Evolutionary conservation across 202 grass and related monocot genomes (phyloP), one percentile per base, ranked within the genome.

Genomic region (Eragrostis tef): DNA sequence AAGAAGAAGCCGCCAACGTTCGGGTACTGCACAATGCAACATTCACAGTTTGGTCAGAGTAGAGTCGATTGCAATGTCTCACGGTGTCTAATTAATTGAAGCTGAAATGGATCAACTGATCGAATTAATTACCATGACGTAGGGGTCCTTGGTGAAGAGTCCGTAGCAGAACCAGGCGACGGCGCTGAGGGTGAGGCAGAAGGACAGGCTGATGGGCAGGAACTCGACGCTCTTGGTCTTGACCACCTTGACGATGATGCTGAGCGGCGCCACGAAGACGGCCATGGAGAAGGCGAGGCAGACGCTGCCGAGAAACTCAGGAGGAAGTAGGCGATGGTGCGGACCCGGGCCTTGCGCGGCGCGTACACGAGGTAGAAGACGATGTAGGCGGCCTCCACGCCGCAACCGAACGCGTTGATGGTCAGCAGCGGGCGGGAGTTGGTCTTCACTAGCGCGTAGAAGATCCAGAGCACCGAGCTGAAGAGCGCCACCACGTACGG

Each of bases 161-260:
- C 94, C 94, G 41, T 98, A 94, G 65, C 89, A 83, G 67, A 94
- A 94, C 94, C 94, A 98, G 0, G 85, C 86, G 75, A 94, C 73
- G 19, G 94, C 92, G 36, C 94, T 98, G 34, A 91, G 36, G 6
- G 92, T 90, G 90, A 98, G 95, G 84, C 88, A 98, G 72, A 80
- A 69, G 57, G 94, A 97, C 14, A 97, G 90, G 54, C 50, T 56
- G 63, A 93, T 87, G 12, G 95, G 95, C 82, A 98, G 79, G 90
- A 89, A 98, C 86, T 98, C 95, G 0, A 94, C 92, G 68, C 92
- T 94, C 90, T 85, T 94, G 11, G 95, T 98, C 79, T 90, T 89
- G 36, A 93, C 83, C 7, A 98, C 95, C 71, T 91, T 84, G 59
- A 97, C 94, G 78, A 98, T 98, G 96, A 98, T 88, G 87, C 88